phyloP scores from a whole-genome alignment of 1,284 basidiomycete species.

The Irpex sp. region DNA sequence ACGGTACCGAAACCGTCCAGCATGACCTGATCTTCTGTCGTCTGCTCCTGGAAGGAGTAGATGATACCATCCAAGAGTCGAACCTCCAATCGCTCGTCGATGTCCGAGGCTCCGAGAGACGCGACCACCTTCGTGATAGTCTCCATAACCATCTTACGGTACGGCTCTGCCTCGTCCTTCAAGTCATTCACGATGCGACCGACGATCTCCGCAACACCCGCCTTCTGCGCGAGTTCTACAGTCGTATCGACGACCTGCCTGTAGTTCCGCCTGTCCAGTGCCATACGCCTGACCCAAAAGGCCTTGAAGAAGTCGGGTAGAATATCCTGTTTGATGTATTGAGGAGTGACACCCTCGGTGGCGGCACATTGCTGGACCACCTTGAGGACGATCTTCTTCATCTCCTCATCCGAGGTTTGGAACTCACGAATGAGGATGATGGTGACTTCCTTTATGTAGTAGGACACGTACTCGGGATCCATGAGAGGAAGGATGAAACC shows the following conservation, averaged over 20 bases:
- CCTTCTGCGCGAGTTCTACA: slow-evolving; percentile 94
- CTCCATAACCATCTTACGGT: slow-evolving; percentile 99
- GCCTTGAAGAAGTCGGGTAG: slow-evolving; percentile 99
- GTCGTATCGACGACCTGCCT: slow-evolving; percentile 98
- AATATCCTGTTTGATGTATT: slow-evolving; percentile 95
- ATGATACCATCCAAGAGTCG: slow-evolving; percentile 97
- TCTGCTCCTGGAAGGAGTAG: slow-evolving; percentile 99
- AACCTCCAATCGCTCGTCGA: slow-evolving; percentile 93
- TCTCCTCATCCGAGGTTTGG: slow-evolving; percentile 99
- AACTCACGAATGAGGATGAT: slow-evolving; percentile 99
- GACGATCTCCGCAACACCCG: slow-evolving; percentile 94
- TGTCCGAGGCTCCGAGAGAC: slow-evolving; percentile 90
- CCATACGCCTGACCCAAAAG: slow-evolving; percentile 98
- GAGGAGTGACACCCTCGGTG: slow-evolving; percentile 92
- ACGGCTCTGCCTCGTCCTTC: slow-evolving; percentile 95
- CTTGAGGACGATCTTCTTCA: slow-evolving; percentile 99
- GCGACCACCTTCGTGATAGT: slow-evolving; percentile 97
- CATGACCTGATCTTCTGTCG: slow-evolving; percentile 98
- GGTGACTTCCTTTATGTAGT: slow-evolving; percentile 96
- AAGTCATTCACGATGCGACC: slow-evolving; percentile 93
- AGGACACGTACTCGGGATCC: slow-evolving; percentile 98
- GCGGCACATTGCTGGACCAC: slow-evolving; percentile 99
- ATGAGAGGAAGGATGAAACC: slow-evolving; percentile 99
- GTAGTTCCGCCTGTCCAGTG: slow-evolving; percentile 93
- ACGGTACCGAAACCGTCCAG: slow-evolving; percentile 97